Conservation (phyloP, 176 grass and related monocot genomes). For the Guadua angustifolia region DNA sequence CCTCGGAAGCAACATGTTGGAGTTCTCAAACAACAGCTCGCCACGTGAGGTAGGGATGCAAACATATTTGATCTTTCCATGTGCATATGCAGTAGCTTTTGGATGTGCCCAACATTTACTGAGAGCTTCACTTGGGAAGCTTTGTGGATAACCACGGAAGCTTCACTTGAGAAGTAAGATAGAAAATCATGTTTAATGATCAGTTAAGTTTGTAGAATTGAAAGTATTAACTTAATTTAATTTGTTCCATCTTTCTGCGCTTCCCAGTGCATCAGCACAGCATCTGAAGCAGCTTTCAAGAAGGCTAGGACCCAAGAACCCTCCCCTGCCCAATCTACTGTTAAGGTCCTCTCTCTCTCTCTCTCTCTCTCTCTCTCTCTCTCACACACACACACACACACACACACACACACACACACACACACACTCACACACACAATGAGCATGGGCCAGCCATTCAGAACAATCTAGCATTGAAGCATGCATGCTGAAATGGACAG, state of each 20-base stretch:
- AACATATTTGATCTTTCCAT: slow-evolving; percentile 35
- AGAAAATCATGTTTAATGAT: neutral
- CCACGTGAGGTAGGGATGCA: slow-evolving; percentile 56
- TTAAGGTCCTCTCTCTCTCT: slow-evolving; percentile 71
- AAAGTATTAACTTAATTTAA: slow-evolving; percentile 39
- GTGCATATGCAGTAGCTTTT: slow-evolving; percentile 45
- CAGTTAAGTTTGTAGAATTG: neutral
- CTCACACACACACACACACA: neutral
- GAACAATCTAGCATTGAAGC: slow-evolving; percentile 51
- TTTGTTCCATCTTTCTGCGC: slow-evolving; percentile 41
- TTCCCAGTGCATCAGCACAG: slow-evolving; percentile 65
- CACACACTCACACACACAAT: neutral
- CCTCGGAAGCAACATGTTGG: slow-evolving; percentile 63
- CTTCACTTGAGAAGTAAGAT: slow-evolving; percentile 20
- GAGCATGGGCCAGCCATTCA: slow-evolving; percentile 20
- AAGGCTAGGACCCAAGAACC: slow-evolving; percentile 87
- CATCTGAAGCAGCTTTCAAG: slow-evolving; percentile 86
- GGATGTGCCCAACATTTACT: neutral
- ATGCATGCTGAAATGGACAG: slow-evolving; percentile 50
- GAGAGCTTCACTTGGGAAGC: slow-evolving; percentile 14
- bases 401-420: no score
- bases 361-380: slow-evolving; percentile 43
- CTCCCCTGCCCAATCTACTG: slow-evolving; percentile 67
- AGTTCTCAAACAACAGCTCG: slow-evolving; percentile 74
- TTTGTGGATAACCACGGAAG: neutral